Conservation (phyloP, 495 filamentous ascomycete genomes). For the Schizothecium vesticola region DNA sequence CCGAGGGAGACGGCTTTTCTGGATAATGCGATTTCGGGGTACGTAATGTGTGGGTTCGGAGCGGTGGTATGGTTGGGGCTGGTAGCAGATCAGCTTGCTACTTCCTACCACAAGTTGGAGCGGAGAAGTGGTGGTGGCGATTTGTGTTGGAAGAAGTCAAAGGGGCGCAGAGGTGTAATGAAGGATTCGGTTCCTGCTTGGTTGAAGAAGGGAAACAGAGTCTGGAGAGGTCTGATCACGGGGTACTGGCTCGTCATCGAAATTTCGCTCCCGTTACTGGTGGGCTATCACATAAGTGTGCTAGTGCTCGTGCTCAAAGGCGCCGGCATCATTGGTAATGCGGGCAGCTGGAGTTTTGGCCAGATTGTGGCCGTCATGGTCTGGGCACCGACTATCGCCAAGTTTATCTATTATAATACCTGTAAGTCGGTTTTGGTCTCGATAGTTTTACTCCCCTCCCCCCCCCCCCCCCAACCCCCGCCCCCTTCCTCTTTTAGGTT, state of each 20-base stretch:
- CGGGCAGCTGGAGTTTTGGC: conserved; percentile 18
- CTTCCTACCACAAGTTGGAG: too few species aligned
- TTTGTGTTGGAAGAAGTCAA: too few species aligned
- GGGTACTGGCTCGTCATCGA: background rate
- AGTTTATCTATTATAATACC: conserved; percentile 17
- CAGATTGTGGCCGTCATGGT: conserved; percentile 24
- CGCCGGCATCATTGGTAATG: conserved; percentile 2
- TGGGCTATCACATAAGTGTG: background rate
- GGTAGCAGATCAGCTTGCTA: background rate
- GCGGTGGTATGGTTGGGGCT: background rate
- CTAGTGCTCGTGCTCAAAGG: conserved; percentile 2
- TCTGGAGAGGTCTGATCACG: background rate
- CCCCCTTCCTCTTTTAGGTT: too few species aligned
- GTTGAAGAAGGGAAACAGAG: background rate
- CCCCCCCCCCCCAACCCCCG: too few species aligned
- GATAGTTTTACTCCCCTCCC: too few species aligned
- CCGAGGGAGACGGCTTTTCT: background rate
- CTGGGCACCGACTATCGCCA: conserved; percentile 20
- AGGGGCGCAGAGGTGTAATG: too few species aligned
- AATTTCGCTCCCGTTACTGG: background rate
- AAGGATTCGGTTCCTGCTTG: background rate
- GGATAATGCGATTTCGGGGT: background rate
- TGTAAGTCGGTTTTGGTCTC: too few species aligned
- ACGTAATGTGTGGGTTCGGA: background rate
- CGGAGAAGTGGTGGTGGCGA: too few species aligned